Evolutionary conservation across 2,329 filamentous ascomycete genomes (phyloP).

Genomic region (Chaetomium globosum): DNA sequence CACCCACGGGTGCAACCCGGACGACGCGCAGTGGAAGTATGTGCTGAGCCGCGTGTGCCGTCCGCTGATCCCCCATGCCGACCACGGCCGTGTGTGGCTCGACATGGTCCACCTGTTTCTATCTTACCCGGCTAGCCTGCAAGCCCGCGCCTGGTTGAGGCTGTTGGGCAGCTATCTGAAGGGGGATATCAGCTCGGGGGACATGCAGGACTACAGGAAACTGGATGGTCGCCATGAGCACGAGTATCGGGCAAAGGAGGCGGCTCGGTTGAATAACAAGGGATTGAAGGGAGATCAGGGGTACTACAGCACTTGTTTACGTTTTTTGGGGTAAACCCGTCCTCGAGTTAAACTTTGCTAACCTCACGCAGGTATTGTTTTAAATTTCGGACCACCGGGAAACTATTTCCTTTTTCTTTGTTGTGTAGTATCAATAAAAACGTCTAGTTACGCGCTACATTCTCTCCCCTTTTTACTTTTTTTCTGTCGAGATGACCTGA

Average conservation of each 20-base stretch:
- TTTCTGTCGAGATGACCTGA: too few species aligned
- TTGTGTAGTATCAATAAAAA: too few species aligned
- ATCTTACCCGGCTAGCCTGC: neutral
- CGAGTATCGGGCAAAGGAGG: too few species aligned
- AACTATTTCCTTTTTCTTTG: too few species aligned
- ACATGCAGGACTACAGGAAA: conserved; percentile 11
- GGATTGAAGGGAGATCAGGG: neutral
- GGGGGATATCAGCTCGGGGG: conserved; percentile 2
- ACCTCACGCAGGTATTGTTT: too few species aligned
- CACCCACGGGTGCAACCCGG: conserved; percentile 8
- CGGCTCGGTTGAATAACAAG: neutral
- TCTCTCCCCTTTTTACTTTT: too few species aligned
- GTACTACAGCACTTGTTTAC: conserved; percentile 7
- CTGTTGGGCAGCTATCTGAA: conserved; percentile 5
- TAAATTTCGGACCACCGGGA: too few species aligned
- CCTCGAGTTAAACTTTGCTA: too few species aligned
- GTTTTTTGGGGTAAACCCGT: neutral
- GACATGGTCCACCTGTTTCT: conserved; percentile 5
- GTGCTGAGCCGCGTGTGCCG: neutral
- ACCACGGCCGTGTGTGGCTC: conserved; percentile 23
- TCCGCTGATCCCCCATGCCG: neutral
- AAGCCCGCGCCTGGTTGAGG: conserved; percentile 16
- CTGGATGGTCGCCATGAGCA: neutral
- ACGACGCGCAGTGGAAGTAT: conserved; percentile 25
- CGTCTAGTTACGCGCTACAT: too few species aligned